Evolutionary conservation across 2,329 filamentous ascomycete genomes (phyloP).

Genomic region (Myriosclerotinia duriaeana): DNA sequence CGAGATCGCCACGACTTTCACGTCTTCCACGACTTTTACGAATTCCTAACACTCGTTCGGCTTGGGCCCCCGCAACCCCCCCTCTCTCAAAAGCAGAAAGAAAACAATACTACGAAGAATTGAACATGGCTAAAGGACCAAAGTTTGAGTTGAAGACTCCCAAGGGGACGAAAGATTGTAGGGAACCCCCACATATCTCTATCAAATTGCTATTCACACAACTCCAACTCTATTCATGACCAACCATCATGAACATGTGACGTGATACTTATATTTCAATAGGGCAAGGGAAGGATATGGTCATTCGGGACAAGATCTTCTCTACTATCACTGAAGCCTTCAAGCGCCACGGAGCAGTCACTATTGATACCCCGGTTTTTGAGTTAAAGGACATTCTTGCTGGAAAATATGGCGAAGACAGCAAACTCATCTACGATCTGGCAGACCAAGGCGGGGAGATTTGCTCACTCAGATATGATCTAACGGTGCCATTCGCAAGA

Average conservation of each 20-base stretch:
- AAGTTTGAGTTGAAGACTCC: constrained; percentile 79
- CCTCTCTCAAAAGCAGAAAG: constrained; percentile 32
- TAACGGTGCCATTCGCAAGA: constrained; percentile 87
- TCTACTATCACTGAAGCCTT: constrained; percentile 73
- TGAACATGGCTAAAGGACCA: constrained; percentile 43
- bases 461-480: constrained; percentile 80
- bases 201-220: constrained; percentile 20
- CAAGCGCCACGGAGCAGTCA: constrained; percentile 77
- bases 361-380: constrained; percentile 81
- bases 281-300: constrained; percentile 74
- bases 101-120: constrained; percentile 28
- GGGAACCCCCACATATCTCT: constrained; percentile 26
- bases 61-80: constrained; percentile 24
- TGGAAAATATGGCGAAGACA: constrained; percentile 90
- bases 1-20: constrained; percentile 37
- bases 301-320: constrained; percentile 80
- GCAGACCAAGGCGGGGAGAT: constrained; percentile 85
- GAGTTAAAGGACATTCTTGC: constrained; percentile 83
- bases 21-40: constrained; percentile 26
- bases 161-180: constrained; percentile 87
- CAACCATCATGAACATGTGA: constrained; percentile 15
- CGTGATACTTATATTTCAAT: constrained; percentile 34
- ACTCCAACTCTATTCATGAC: not conserved
- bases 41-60: constrained; percentile 26
- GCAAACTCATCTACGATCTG: constrained; percentile 87